These are phyloP conservation scores for Naganishia friedmannii DNA, from an alignment of 768 basidiomycete genomes.

Conservation along the genomic window DNA sequence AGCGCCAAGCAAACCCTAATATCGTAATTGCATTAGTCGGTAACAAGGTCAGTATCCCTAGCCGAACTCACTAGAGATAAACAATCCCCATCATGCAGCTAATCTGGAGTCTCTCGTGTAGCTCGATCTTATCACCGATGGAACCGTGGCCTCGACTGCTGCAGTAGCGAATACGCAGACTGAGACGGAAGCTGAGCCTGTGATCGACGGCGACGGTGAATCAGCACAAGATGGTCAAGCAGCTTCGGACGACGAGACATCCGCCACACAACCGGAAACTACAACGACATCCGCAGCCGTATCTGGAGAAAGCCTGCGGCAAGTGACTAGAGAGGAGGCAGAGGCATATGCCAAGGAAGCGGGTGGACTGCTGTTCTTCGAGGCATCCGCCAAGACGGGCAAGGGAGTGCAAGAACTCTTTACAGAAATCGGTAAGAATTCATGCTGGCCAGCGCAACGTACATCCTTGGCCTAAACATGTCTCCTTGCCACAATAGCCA, in stretches of 20 bases:
- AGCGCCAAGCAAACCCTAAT: slow-evolving; percentile 97
- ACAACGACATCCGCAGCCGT: slow-evolving; percentile 44
- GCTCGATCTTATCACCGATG: slow-evolving; percentile 50
- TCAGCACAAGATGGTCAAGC: slow-evolving; percentile 1
- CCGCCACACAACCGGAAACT: slow-evolving; percentile 6
- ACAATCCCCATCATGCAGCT: not conserved
- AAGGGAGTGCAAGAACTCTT: slow-evolving; percentile 95
- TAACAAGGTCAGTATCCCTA: slow-evolving; percentile 75
- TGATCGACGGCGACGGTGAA: not conserved
- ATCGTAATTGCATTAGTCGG: slow-evolving; percentile 98
- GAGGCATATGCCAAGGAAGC: slow-evolving; percentile 93
- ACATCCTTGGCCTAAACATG: not conserved
- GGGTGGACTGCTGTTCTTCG: slow-evolving; percentile 83
- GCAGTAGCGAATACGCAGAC: not conserved
- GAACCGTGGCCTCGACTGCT: slow-evolving; percentile 60
- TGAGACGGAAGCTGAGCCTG: not conserved
- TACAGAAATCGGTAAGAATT: slow-evolving; percentile 83
- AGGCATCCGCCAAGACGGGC: slow-evolving; percentile 96
- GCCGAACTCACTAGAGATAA: not conserved
- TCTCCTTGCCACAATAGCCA: slow-evolving; percentile 56
- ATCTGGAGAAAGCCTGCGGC: slow-evolving; percentile 59
- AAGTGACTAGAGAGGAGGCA: slow-evolving; percentile 91
- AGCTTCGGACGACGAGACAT: slow-evolving; percentile 48
- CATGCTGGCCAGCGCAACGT: not conserved
- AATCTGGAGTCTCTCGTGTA: slow-evolving; percentile 19